phyloP scores from a whole-genome alignment of 495 filamentous ascomycete genomes.

The Talaromyces stipitatus region DNA sequence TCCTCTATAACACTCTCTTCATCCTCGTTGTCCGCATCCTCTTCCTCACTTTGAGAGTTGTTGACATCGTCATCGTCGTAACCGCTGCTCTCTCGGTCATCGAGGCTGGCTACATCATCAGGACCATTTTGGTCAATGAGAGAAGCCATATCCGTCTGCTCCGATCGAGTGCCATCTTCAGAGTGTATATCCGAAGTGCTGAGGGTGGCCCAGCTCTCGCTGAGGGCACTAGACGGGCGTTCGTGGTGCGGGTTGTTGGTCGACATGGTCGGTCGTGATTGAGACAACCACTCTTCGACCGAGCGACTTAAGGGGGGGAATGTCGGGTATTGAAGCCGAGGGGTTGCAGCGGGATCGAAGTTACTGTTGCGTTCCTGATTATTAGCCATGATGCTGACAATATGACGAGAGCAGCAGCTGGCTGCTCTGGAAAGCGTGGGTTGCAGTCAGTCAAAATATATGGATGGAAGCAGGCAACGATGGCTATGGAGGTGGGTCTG shows the following conservation, averaged over 20 bases:
- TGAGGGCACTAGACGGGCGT: conserved; percentile 22
- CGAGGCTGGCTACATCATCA: conserved; percentile 42
- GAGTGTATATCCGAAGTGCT: conserved; percentile 38
- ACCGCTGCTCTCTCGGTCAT: conserved; percentile 33
- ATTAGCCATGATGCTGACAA: conserved; percentile 32
- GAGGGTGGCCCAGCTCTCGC: conserved; percentile 42
- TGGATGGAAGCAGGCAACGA: conserved; percentile 1
- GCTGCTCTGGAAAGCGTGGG: not conserved
- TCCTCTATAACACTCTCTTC: conserved; percentile 24
- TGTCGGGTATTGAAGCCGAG: conserved; percentile 38
- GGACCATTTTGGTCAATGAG: conserved; percentile 35
- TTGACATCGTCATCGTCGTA: conserved; percentile 26
- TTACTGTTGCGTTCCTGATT: conserved; percentile 24
- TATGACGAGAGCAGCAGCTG: not conserved
- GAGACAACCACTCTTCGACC: conserved; percentile 42
- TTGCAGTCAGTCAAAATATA: not conserved
- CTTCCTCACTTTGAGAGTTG: conserved; percentile 21
- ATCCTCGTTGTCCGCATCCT: conserved; percentile 20
- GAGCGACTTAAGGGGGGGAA: conserved; percentile 36
- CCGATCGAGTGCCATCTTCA: conserved; percentile 38
- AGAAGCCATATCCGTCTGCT: conserved; percentile 38
- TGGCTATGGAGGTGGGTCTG: not conserved
- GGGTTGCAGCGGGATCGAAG: conserved; percentile 9
- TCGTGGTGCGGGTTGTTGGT: conserved; percentile 23
- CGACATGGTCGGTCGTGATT: conserved; percentile 36